Base-by-base conservation (phyloP, 805 yeast species). In the Nakazawaea laoshanensis region DNA sequence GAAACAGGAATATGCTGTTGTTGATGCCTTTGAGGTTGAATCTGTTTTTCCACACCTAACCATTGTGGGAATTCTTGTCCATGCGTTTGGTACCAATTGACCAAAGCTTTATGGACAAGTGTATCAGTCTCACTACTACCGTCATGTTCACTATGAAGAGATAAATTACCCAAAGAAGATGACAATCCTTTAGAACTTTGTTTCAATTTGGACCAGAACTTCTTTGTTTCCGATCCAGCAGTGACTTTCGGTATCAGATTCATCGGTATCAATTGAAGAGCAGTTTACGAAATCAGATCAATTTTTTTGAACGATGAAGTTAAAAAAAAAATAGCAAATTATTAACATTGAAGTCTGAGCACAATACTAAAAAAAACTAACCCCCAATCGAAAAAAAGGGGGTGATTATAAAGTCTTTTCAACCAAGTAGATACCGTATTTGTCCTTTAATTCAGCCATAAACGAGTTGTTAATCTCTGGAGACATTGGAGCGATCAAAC, bases 401-500 rank as follows among this genome's bases (percentile, higher is more conserved):
- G n/a, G n/a, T n/a, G 28, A 22, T 45, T 52, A 60, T 38, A 78
- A 54, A 43, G 94, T 79, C 73, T 88, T 89, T 67, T 92, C 98
- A 42, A 75, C 75, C 61, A 89, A 70, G 71, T 61, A 86, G 48
- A 92, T 88, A 41, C 82, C 84, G 59, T 86, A 84, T 42, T 84
- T 80, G 33, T 85, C 94, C 73, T 87, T 87, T 65, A 92, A 75
- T 49, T 80, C 77, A 63, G 86, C 78, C 77, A 89, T 81, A 60
- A 92, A 70, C 44, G 97, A 94, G 47, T 84, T 79, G 59, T 86
- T 86, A 55, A 87, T 74, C 55, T 85, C 92, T 43, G 94, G 81
- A 41, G 86, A 65, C 72, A 85, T 82, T 54, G 98, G 98, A 35
- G 96, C 97, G 47, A 77, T 69, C 55, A 92, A 70, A 48, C 98